phyloP scores from a whole-genome alignment of 148 eudicot genomes.

The Amaranthus hypochondriacus region DNA sequence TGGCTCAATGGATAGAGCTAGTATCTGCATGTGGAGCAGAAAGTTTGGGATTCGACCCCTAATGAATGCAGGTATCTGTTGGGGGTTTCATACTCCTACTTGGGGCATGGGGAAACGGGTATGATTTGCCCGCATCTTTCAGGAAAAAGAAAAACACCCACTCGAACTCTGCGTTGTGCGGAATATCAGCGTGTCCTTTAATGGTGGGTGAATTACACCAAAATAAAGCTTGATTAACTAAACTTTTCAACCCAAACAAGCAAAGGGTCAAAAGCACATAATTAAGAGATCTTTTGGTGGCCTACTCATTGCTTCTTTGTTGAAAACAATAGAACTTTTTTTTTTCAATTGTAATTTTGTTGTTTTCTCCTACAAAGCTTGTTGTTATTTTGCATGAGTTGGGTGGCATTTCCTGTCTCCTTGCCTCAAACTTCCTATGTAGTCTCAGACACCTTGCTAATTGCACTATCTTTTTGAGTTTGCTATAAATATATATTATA shows the following conservation, averaged over 20 bases:
- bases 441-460: neutral
- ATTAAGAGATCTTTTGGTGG: constrained; percentile 15
- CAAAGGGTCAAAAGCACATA: constrained; percentile 20
- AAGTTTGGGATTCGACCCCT: too few species aligned
- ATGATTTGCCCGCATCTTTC: too few species aligned
- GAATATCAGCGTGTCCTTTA: neutral
- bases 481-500: too few species aligned
- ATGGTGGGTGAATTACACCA: constrained; percentile 11
- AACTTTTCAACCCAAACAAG: constrained; percentile 5
- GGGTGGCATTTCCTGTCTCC: constrained; percentile 21
- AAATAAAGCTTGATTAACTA: neutral
- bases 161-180: too few species aligned
- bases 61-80: too few species aligned
- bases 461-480: neutral
- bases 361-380: constrained; percentile 5
- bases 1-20: too few species aligned
- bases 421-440: neutral
- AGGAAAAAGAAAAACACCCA: too few species aligned
- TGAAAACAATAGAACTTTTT: neutral
- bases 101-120: too few species aligned
- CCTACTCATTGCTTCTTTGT: neutral
- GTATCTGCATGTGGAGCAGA: too few species aligned
- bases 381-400: constrained; percentile 18
- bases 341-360: neutral
- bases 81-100: too few species aligned